Conservation (phyloP, 768 basidiomycete species). For the Glaciozyma martinii region DNA sequence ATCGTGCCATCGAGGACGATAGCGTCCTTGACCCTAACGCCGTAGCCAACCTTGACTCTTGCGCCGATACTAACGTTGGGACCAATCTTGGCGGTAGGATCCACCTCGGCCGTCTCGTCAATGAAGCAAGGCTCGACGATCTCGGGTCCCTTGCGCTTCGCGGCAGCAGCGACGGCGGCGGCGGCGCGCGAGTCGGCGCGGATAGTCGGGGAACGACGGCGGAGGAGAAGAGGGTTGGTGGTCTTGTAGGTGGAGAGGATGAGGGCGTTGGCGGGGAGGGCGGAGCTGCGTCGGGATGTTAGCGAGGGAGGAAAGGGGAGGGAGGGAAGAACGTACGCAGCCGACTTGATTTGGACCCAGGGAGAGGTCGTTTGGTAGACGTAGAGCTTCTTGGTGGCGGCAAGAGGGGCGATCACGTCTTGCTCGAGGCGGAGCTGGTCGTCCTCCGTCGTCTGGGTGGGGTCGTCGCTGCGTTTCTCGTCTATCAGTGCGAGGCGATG, state of each 20-base stretch:
- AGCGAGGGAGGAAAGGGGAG: neutral
- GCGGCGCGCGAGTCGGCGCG: conserved; percentile 32
- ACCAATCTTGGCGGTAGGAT: conserved; percentile 43
- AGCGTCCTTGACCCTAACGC: conserved; percentile 42
- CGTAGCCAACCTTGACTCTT: conserved; percentile 39
- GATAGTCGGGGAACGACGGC: conserved; percentile 36
- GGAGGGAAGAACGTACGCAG: conserved; percentile 37
- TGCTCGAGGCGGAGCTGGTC: conserved; percentile 45
- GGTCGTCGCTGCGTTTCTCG: conserved; percentile 32
- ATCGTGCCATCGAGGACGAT: conserved; percentile 42
- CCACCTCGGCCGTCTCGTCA: conserved; percentile 42
- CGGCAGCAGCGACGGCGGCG: conserved; percentile 6
- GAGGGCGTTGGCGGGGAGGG: conserved; percentile 44
- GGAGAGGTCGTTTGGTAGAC: conserved; percentile 42
- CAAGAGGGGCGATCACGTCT: conserved; percentile 45
- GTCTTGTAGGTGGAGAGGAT: conserved; percentile 42
- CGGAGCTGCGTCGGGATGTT: conserved; percentile 35
- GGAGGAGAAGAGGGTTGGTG: conserved; percentile 40
- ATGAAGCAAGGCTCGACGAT: conserved; percentile 44
- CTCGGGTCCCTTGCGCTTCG: conserved; percentile 24
- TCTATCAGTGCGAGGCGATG: neutral
- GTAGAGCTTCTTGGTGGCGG: conserved; percentile 41
- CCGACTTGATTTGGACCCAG: conserved; percentile 46
- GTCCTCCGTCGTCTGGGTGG: conserved; percentile 37
- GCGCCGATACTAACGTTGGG: conserved; percentile 43